These are phyloP conservation scores for Trichosporon sp. DNA, from an alignment of 1,284 basidiomycete species.

Conservation along the genomic window DNA sequence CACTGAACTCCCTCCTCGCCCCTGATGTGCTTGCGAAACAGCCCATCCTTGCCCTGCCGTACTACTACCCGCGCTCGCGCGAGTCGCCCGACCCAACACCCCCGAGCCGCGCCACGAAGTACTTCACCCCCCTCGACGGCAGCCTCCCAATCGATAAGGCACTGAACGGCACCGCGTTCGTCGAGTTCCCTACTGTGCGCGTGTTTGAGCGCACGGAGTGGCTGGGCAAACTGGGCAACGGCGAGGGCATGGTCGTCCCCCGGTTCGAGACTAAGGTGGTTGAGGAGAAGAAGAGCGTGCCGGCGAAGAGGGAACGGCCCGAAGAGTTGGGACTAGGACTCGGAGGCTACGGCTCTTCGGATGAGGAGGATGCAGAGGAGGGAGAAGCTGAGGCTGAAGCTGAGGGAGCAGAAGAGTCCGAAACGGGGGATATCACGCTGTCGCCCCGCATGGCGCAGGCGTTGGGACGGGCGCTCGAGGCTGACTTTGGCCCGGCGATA, in stretches of 20 bases:
- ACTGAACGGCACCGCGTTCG: slow-evolving; percentile 67
- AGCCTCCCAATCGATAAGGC: slow-evolving; percentile 59
- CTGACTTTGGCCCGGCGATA: slow-evolving; percentile 30
- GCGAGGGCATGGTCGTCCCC: slow-evolving; percentile 51
- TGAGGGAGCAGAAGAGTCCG: slow-evolving; percentile 3
- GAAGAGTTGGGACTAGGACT: slow-evolving; percentile 12
- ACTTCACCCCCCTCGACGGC: slow-evolving; percentile 66
- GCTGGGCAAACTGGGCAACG: slow-evolving; percentile 59
- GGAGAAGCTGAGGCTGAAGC: background rate
- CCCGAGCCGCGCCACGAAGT: slow-evolving; percentile 35
- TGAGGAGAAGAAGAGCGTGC: background rate
- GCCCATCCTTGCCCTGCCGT: slow-evolving; percentile 35
- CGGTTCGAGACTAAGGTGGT: slow-evolving; percentile 38
- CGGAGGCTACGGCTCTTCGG: slow-evolving; percentile 33
- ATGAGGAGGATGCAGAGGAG: slow-evolving; percentile 19
- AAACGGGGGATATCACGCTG: slow-evolving; percentile 22
- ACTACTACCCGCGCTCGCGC: slow-evolving; percentile 37
- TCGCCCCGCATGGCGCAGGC: slow-evolving; percentile 35
- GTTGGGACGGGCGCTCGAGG: slow-evolving; percentile 38
- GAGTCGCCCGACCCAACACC: slow-evolving; percentile 19
- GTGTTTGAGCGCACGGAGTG: slow-evolving; percentile 67
- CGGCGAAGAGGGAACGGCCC: background rate
- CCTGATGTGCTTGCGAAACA: slow-evolving; percentile 17
- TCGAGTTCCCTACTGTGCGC: slow-evolving; percentile 79
- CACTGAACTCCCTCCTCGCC: slow-evolving; percentile 36